Base-by-base conservation (phyloP, 371 early-diverging fungal genomes). In the Actinomortierella ambigua region DNA sequence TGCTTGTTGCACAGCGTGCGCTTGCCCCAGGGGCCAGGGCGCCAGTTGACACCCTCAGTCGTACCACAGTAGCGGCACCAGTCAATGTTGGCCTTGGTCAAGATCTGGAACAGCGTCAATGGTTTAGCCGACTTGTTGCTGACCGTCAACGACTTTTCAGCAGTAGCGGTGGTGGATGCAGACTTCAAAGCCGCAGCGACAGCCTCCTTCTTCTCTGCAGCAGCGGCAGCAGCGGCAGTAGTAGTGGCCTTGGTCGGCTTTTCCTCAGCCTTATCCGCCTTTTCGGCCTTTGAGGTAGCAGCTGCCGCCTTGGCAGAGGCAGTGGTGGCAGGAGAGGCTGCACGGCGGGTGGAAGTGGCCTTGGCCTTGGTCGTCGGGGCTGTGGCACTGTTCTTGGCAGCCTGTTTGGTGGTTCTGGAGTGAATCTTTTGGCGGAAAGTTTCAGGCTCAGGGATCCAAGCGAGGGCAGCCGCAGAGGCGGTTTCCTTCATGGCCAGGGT, bases 41-140 rank as follows among this genome's bases (percentile, higher is more conserved):
- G 85, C 93, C 95, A 95, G 78, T 94, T 94, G 56, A 93, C 91
- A 48, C 91, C 91, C 78, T 94, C 92, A 3, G 95, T 95, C 1
- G 93, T 94, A 47, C 95, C 95, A 68, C 95, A 95, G 67, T 95
- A 95, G 47, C 95, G 88, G 77, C 95, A 95, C 95, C 95, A 95
- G 75, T 94, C 90, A 57, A 91, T 73, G 52, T 83, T 85, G 7
- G 80, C 79, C 63, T 86, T 79, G 23, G 88, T 85, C 53, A 90
- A 77, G 42, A 79, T 78, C 76, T 92, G 84, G 69, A 85, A 92
- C 9, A 92, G 63, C 11, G 91, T 90, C 9, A 78, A 82, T 0
- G 69, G 20, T 55, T 68, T 63, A 26, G 76, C 49, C 0, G 54
- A 15, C 46, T 63, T 66, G 27, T 42, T 27, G 47, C 27, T 22